These are phyloP conservation scores for Trichosporon sp. DNA, from an alignment of 1,284 basidiomycete species.

Conservation along the genomic window DNA sequence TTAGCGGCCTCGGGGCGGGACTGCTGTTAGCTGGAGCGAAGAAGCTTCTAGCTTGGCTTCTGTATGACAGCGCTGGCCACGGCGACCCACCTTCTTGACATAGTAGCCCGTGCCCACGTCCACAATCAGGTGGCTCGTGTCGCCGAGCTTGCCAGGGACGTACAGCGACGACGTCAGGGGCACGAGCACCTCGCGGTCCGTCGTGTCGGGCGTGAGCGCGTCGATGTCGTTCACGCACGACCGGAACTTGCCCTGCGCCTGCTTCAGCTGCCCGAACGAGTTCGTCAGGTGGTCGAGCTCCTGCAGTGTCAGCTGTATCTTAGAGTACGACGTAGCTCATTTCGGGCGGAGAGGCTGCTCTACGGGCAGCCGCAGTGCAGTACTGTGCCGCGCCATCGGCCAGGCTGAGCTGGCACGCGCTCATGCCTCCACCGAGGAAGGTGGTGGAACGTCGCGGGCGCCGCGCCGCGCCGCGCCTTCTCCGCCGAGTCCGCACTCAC, in stretches of 20 bases:
- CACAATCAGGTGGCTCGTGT: conserved; percentile 81
- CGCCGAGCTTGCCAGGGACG: conserved; percentile 81
- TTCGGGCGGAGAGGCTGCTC: no score
- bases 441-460: no score
- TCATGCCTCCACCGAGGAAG: not conserved
- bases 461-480: not conserved
- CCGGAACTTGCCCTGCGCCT: conserved; percentile 88
- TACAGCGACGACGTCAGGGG: conserved; percentile 93
- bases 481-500: conserved; percentile 54
- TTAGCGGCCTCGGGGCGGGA: conserved; percentile 70
- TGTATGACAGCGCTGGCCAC: no score
- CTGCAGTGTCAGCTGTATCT: conserved; percentile 50
- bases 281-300: conserved; percentile 87
- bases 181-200: conserved; percentile 80
- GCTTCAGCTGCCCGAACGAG: conserved; percentile 87
- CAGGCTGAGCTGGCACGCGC: not conserved
- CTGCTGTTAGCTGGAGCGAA: conserved; percentile 52
- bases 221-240: conserved; percentile 73
- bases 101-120: conserved; percentile 97
- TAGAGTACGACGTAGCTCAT: not conserved
- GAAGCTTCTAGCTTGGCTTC: no score
- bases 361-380: no score
- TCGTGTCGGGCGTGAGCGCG: conserved; percentile 70
- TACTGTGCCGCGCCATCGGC: no score
- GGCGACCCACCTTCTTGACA: conserved; percentile 72